Base-by-base conservation (phyloP, 2,329 filamentous ascomycete species). In the Neofusicoccum umdonicola region DNA sequence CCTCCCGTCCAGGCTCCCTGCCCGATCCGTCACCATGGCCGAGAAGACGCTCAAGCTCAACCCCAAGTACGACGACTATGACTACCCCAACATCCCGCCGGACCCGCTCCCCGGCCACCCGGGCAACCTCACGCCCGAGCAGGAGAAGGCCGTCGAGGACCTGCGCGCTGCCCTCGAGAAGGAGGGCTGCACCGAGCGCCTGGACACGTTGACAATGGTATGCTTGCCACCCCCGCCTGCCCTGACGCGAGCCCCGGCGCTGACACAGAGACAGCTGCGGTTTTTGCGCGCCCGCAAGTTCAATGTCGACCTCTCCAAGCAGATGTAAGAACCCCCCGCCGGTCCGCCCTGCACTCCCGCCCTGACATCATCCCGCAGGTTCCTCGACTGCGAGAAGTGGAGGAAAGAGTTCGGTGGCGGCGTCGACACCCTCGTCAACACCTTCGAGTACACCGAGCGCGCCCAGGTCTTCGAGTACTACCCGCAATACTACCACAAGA, bases 401-500 rank as follows among this genome's bases (percentile, higher is more conserved):
- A 88, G 95, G 78, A 88, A 90, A 78, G 88, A 93, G 65, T 95
- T 90, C 73, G 88, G 90, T 68, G 81, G 77, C 64, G 81, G 82
- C 66, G 90, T 96, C 37, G 92, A 97, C 80, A 85, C 93, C 68
- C 85, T 92, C 42, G 87, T 94, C 63, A 87, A 87, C 68, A 89
- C 82, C 71, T 97, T 96, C 84, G 88, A 95, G 66, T 97, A 97
- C 82, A 84, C 85, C 68, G 93, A 97, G 85, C 95, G 94, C 80
- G 77, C 86, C 63, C 78, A 94, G 76, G 86, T 99, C 66, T 91
- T 91, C 79, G 83, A 94, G 80, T 97, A 91, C 84, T 99, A 99
- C 82, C 92, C 92, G 54, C 95, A 99, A 82, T 99, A 95, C 84
- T 99, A 99, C 83, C 95, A 99, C 87, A 97, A 97, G 84, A 94